Evolutionary conservation across 352 stramenopile genomes (phyloP), one percentile per base, ranked within the genome.

Genomic region (Phytophthora ramorum): DNA sequence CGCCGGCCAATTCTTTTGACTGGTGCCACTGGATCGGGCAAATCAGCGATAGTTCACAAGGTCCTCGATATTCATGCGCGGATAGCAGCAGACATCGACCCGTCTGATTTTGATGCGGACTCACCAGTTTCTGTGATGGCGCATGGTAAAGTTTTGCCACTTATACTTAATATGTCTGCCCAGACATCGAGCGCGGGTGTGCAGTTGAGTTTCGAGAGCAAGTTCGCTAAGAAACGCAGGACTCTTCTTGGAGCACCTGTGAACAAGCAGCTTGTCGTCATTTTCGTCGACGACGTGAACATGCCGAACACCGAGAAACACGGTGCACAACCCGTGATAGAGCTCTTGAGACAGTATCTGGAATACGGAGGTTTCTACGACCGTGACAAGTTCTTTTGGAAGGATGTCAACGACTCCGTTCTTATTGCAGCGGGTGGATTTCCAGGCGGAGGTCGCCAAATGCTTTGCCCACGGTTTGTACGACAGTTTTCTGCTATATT

Each of bases 281-380:
- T 91, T 35, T 93, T 97, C 47, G 81, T 98, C 19, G 94, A 98
- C 65, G 94, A 98, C 65, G 61, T 98, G 17, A 98, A 98, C 62
- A 94, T 98, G 75, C 91, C 94, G 0, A 83, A 62, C 8, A 63
- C 72, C 1, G 93, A 98, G 45, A 74, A 73, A 7, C 81, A 89
- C 46, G 85, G 88, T 0, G 86, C 83, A 0, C 88, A 96, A 28
- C 89, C 88, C 7, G 81, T 86, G 19, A 78, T 96, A 19, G 86
- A 96, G 46, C 60, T 96, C 8, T 70, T 96, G 12, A 76, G 89
- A 7, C 83, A 93, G 49, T 83, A 82, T 41, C 52, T 96, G 8
- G 83, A 93, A 43, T 86, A 82, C 34, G 65, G 78, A 35, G 89
- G 89, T 0, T 75, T 94, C 14, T 96, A 96, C 35, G 89, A 96